These are phyloP conservation scores for Pythium pectinolyticum DNA, from an alignment of 352 stramenopile genomes.

Conservation along the genomic window DNA sequence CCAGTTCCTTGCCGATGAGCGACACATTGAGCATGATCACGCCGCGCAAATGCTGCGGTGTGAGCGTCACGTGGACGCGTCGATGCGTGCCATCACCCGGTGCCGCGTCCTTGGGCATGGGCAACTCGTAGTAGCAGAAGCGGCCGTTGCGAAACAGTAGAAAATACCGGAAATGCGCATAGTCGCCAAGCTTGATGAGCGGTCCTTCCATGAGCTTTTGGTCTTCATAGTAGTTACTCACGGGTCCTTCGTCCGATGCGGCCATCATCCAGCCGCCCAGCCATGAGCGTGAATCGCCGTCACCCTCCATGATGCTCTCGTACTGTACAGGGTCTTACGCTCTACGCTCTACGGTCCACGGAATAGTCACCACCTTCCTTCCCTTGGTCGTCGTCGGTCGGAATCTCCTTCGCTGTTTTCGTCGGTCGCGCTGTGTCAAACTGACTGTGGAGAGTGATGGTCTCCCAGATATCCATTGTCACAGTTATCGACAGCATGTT, in stretches of 20 bases:
- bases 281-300: constrained; percentile 39
- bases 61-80: constrained; percentile 73
- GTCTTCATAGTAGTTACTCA: constrained; percentile 82
- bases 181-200: constrained; percentile 86
- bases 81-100: constrained; percentile 13
- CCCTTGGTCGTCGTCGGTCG: too few relatives aligned
- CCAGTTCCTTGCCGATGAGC: constrained; percentile 61
- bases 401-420: too few relatives aligned
- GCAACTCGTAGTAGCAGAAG: constrained; percentile 88
- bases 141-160: constrained; percentile 77
- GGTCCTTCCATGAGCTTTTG: constrained; percentile 86
- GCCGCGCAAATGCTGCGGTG: constrained; percentile 69
- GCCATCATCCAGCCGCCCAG: constrained; percentile 52
- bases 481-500: constrained; percentile 23
- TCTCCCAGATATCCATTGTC: constrained; percentile 8
- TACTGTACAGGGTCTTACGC: too few relatives aligned
- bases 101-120: constrained; percentile 42
- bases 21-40: constrained; percentile 86
- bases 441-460: constrained; percentile 12
- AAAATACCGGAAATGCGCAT: constrained; percentile 87
- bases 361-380: too few relatives aligned
- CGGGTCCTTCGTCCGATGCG: constrained; percentile 45
- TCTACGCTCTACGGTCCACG: too few relatives aligned
- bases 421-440: constrained; percentile 7
- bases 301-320: constrained; percentile 26